Evolutionary conservation across 805 yeast genomes (phyloP).

Genomic region (Torulaspora delbrueckii): DNA sequence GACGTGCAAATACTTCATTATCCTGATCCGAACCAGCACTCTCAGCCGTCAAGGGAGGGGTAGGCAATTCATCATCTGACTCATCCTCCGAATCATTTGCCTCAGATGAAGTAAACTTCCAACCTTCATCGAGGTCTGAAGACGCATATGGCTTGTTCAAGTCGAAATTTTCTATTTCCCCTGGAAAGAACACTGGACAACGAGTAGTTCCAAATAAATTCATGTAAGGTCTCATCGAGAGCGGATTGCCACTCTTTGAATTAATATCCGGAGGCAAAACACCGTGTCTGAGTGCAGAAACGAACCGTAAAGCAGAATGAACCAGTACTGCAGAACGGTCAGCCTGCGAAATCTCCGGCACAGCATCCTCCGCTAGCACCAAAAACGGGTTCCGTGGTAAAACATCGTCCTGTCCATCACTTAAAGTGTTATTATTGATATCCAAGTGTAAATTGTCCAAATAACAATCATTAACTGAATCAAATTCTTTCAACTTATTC

Average conservation of each 20-base stretch:
- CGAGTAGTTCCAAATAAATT: constrained; percentile 69
- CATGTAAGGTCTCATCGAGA: constrained; percentile 64
- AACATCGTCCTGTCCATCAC: constrained; percentile 59
- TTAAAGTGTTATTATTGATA: constrained; percentile 46
- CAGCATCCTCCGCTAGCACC: constrained; percentile 70
- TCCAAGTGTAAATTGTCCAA: constrained; percentile 45
- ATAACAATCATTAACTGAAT: constrained; percentile 45
- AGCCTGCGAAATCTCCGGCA: constrained; percentile 56
- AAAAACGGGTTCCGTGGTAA: constrained; percentile 76
- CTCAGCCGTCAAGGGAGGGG: neutral
- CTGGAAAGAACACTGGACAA: constrained; percentile 38
- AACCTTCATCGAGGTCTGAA: constrained; percentile 40
- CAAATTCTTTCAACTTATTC: constrained; percentile 46
- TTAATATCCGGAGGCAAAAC: constrained; percentile 54
- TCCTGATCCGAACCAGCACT: constrained; percentile 9
- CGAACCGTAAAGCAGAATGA: constrained; percentile 62
- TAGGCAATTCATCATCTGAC: constrained; percentile 2
- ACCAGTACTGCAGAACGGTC: constrained; percentile 64
- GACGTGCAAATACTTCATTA: constrained; percentile 19
- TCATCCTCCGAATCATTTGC: constrained; percentile 4
- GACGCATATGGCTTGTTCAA: constrained; percentile 42
- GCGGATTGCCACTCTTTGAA: constrained; percentile 45
- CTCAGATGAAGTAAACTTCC: constrained; percentile 1
- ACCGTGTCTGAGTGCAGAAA: constrained; percentile 52
- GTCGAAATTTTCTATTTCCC: constrained; percentile 32